Evolutionary conservation across 164 flowering plant genomes (phyloP).

Genomic region (Umbellularia californica): DNA sequence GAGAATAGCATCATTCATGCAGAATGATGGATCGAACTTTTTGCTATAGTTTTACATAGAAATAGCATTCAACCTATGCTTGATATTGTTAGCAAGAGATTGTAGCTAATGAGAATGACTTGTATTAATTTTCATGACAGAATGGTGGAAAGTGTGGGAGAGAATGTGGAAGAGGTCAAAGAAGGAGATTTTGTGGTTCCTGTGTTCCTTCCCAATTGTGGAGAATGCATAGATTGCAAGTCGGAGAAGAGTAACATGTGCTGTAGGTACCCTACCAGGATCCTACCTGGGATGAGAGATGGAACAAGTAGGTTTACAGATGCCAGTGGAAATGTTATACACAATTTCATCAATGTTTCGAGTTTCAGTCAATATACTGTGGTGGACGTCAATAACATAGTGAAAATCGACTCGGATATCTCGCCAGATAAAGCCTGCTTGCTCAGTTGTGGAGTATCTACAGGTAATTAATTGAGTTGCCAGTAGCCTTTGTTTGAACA

Average conservation of each 20-base stretch:
- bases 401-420: slow-evolving; percentile 29
- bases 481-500: not conserved
- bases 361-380: slow-evolving; percentile 65
- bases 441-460: slow-evolving; percentile 65
- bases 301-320: slow-evolving; percentile 45
- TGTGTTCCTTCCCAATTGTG: slow-evolving; percentile 41
- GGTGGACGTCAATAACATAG: slow-evolving; percentile 43
- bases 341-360: slow-evolving; percentile 44
- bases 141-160: slow-evolving; percentile 69
- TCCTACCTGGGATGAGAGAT: slow-evolving; percentile 37
- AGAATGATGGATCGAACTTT: no score
- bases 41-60: no score
- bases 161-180: slow-evolving; percentile 44
- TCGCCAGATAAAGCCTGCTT: slow-evolving; percentile 53
- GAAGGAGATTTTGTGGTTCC: slow-evolving; percentile 65
- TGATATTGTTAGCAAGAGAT: not conserved
- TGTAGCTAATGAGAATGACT: not conserved
- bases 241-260: slow-evolving; percentile 52
- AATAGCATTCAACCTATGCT: not conserved
- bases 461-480: slow-evolving; percentile 31
- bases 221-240: slow-evolving; percentile 54
- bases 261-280: slow-evolving; percentile 13
- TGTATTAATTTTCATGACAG: slow-evolving; percentile 15
- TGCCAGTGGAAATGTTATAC: slow-evolving; percentile 29
- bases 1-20: no score